phyloP scores from a whole-genome alignment of 2,329 filamentous ascomycete species.

The Penicillium rolfsii region DNA sequence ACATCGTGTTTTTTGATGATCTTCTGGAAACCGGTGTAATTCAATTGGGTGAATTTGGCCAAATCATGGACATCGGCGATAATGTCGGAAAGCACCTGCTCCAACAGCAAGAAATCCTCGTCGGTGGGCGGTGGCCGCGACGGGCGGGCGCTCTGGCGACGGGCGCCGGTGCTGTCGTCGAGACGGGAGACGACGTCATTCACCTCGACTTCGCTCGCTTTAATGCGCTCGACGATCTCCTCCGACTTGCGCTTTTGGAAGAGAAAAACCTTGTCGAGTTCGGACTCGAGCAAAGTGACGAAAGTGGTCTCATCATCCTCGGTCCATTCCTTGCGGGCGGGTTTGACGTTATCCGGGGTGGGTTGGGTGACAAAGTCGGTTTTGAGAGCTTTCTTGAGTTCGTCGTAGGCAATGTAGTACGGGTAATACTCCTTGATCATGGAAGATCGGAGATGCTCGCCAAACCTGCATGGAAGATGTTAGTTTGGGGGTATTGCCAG shows the following conservation, averaged over 20 bases:
- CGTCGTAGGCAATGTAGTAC: constrained; percentile 98
- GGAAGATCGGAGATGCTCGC: constrained; percentile 93
- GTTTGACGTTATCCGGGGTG: constrained; percentile 50
- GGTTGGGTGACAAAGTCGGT: constrained; percentile 63
- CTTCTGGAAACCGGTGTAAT: constrained; percentile 99
- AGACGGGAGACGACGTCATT: constrained; percentile 79
- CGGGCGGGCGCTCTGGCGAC: constrained; percentile 36
- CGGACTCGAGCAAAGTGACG: constrained; percentile 80
- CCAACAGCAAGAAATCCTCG: constrained; percentile 90
- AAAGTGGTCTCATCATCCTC: constrained; percentile 92
- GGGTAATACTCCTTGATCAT: constrained; percentile 96
- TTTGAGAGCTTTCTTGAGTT: constrained; percentile 84
- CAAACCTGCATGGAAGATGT: constrained; percentile 64
- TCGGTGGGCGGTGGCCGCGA: constrained; percentile 63
- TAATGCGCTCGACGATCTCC: constrained; percentile 90
- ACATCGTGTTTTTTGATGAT: constrained; percentile 99
- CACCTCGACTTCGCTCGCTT: constrained; percentile 85
- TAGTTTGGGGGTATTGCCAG: background rate
- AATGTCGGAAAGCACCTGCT: constrained; percentile 94
- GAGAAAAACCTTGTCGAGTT: constrained; percentile 96
- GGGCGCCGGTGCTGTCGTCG: constrained; percentile 56
- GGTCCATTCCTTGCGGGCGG: constrained; percentile 71
- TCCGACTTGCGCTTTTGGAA: constrained; percentile 98
- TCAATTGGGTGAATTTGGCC: constrained; percentile 96
- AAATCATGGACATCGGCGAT: constrained; percentile 98